phyloP scores from a whole-genome alignment of 2,329 filamentous ascomycete genomes.

The Paracamarosporium sp. region DNA sequence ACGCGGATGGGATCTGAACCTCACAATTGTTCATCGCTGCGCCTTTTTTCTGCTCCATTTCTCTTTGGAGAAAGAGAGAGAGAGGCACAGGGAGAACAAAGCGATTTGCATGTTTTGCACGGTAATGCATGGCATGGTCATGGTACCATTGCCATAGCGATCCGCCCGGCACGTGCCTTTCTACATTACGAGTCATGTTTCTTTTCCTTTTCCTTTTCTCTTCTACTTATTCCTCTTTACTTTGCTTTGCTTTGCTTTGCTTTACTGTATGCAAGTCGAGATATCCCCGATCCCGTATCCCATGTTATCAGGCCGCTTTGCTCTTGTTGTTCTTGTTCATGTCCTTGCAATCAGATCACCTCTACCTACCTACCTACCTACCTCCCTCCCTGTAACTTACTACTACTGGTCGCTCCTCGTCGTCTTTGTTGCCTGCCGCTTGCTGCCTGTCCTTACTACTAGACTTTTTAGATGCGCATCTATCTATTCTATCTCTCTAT shows the following conservation, averaged over 20 bases:
- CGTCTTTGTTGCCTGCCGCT: too few relatives aligned
- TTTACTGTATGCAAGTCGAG: slow-evolving; percentile 3
- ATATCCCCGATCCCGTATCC: slow-evolving; percentile 9
- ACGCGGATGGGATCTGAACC: not conserved
- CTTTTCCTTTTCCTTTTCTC: not conserved
- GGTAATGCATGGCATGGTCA: not conserved
- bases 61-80: not conserved
- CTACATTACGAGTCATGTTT: slow-evolving; percentile 12
- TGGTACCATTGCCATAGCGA: not conserved
- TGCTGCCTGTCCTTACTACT: slow-evolving; percentile 10
- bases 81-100: not conserved
- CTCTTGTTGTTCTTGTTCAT: not conserved
- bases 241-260: not conserved
- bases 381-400: too few relatives aligned
- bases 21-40: slow-evolving; percentile 1
- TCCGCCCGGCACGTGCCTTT: not conserved
- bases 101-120: not conserved
- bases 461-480: not conserved
- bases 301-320: not conserved
- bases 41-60: not conserved
- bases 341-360: too few relatives aligned
- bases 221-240: not conserved
- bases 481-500: too few relatives aligned
- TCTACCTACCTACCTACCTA: too few relatives aligned
- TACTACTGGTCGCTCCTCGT: not conserved